Percentiles rank a stretch among this genome's conserved stretches.
phyloP scores from a whole-genome alignment of 106 monocot species.

The Dendrobium chrysotoxum region DNA sequence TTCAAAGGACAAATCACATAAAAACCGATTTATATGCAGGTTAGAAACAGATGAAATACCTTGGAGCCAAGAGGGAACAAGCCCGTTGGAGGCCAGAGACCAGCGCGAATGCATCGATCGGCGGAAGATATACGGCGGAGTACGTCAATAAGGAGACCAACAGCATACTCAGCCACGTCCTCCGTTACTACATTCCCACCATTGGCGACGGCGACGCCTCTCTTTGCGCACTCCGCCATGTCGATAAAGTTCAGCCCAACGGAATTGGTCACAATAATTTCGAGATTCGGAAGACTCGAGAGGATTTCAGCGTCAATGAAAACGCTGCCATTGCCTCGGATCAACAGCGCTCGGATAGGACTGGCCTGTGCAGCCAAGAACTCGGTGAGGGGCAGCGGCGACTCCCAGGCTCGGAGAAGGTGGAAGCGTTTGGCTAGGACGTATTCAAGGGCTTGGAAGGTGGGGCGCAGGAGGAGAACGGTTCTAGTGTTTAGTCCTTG shows the following conservation, averaged over 20 bases:
- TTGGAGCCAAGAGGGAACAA: slow-evolving; percentile 20
- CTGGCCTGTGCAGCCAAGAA: slow-evolving; percentile 7
- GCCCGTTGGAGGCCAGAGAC: slow-evolving; percentile 12
- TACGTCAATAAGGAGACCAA: slow-evolving; percentile 28
- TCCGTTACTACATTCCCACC: slow-evolving; percentile 15
- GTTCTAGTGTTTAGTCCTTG: not conserved
- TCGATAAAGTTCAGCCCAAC: slow-evolving; percentile 22
- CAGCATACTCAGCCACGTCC: slow-evolving; percentile 28
- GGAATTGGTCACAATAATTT: slow-evolving; percentile 13
- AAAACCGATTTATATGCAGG: not conserved
- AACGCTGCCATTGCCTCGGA: not conserved
- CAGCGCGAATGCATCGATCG: slow-evolving; percentile 15
- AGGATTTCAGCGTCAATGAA: slow-evolving; percentile 6
- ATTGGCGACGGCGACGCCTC: slow-evolving; percentile 25
- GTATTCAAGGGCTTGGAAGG: not conserved
- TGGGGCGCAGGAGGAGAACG: not conserved
- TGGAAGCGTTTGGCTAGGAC: slow-evolving; percentile 1
- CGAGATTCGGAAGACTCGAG: slow-evolving; percentile 17
- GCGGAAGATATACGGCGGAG: slow-evolving; percentile 23
- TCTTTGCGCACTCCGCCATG: slow-evolving; percentile 20
- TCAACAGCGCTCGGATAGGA: slow-evolving; percentile 14
- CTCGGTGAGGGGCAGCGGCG: not conserved
- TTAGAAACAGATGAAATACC: slow-evolving; percentile 9
- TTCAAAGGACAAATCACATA: no score
- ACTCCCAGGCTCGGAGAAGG: slow-evolving; percentile 10